Evolutionary conservation across 192 early-diverging fungal species (phyloP).

Genomic region (Umbelopsis sp.): DNA sequence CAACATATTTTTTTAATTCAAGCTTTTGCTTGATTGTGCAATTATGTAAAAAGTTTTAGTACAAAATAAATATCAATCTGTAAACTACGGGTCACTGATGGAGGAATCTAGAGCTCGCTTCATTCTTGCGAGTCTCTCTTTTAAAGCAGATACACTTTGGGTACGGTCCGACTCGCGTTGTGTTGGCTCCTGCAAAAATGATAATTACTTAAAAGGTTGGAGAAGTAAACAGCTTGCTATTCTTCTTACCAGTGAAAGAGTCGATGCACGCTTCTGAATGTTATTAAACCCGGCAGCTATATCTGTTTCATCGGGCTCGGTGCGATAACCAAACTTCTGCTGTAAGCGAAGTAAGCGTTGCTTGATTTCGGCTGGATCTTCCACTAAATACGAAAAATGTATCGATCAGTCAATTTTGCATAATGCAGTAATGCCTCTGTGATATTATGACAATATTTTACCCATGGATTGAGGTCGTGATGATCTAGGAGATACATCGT

Average conservation of each 20-base stretch:
- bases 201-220: neutral
- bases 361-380: constrained; percentile 46
- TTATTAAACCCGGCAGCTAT: neutral
- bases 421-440: neutral
- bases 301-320: constrained; percentile 19
- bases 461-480: constrained; percentile 20
- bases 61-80: neutral
- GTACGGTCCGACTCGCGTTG: constrained; percentile 43
- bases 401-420: neutral
- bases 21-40: neutral
- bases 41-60: neutral
- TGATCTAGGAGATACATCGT: neutral
- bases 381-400: neutral
- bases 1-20: neutral
- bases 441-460: neutral
- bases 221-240: constrained; percentile 13
- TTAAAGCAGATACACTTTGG: constrained; percentile 66
- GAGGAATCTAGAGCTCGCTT: constrained; percentile 44
- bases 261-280: neutral
- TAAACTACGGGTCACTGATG: neutral
- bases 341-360: constrained; percentile 62
- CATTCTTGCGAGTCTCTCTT: constrained; percentile 69
- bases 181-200: constrained; percentile 29
- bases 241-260: constrained; percentile 2
- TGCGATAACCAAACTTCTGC: constrained; percentile 56